A percentile compares a stretch with the other conserved stretches of the same genome.
phyloP scores from a whole-genome alignment of 2,329 filamentous ascomycete genomes.

The Neopestalotiopsis clavispora region DNA sequence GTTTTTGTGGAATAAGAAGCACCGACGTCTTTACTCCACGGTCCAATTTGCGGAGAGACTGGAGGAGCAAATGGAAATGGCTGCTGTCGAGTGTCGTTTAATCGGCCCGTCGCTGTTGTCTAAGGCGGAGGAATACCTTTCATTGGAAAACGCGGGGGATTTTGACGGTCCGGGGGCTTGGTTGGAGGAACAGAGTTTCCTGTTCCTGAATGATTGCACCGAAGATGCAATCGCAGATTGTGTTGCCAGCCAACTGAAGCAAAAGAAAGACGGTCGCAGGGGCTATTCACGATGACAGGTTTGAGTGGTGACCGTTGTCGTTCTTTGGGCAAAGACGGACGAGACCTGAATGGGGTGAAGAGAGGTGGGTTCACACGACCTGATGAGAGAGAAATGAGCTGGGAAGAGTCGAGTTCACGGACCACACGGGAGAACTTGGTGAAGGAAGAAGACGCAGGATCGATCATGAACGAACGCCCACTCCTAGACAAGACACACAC shows the following conservation, averaged over 20 bases:
- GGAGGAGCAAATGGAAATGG: slow-evolving; percentile 31
- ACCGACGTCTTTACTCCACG: slow-evolving; percentile 21
- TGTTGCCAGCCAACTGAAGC: neutral
- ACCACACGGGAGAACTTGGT: slow-evolving; percentile 14
- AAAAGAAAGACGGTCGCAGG: slow-evolving; percentile 13
- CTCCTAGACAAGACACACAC: neutral
- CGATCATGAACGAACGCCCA: slow-evolving; percentile 7
- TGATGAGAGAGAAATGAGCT: slow-evolving; percentile 16
- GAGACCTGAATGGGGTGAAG: slow-evolving; percentile 3
- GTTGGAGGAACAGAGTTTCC: slow-evolving; percentile 10
- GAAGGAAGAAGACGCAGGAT: too few relatives aligned
- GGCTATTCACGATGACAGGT: slow-evolving; percentile 10
- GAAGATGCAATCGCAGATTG: neutral
- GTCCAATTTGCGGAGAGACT: slow-evolving; percentile 25
- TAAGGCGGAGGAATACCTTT: slow-evolving; percentile 35
- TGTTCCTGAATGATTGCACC: neutral
- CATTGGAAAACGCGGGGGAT: slow-evolving; percentile 35
- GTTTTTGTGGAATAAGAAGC: slow-evolving; percentile 15
- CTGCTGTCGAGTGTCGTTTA: slow-evolving; percentile 26
- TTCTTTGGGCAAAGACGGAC: neutral
- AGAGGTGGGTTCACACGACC: slow-evolving; percentile 10
- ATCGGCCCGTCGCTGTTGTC: slow-evolving; percentile 39
- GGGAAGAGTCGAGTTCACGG: slow-evolving; percentile 15
- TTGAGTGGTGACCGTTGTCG: neutral
- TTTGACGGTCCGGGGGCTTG: slow-evolving; percentile 19